Evolutionary conservation across 2,329 filamentous ascomycete species (phyloP).

Genomic region (Colletotrichum spaethianum): DNA sequence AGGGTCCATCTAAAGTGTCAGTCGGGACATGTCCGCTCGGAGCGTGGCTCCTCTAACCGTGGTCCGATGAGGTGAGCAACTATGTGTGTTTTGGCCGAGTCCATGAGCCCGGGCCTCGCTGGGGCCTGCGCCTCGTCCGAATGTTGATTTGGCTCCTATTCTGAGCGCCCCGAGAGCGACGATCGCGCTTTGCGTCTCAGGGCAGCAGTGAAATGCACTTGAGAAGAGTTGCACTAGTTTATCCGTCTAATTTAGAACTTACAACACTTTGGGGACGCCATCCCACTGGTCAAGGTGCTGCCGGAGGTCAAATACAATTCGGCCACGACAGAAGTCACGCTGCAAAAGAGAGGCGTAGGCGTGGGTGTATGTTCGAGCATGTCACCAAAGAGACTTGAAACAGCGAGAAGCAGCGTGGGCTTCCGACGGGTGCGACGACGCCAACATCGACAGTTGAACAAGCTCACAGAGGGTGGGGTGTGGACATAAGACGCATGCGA

Average conservation of each 20-base stretch:
- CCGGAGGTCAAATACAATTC: conserved; percentile 30
- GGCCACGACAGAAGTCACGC: conserved; percentile 21
- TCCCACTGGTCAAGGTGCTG: conserved; percentile 5
- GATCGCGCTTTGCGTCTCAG: conserved; percentile 15
- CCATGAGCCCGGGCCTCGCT: conserved; percentile 18
- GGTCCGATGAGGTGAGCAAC: conserved; percentile 3
- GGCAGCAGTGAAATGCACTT: conserved; percentile 28
- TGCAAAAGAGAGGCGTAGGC: background rate
- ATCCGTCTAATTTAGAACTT: conserved; percentile 36
- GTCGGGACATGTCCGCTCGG: conserved; percentile 26
- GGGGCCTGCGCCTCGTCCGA: conserved; percentile 23
- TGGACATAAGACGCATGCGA: conserved; percentile 1
- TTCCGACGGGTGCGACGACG: conserved; percentile 17
- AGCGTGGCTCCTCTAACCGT: background rate
- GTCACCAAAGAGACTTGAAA: conserved; percentile 24
- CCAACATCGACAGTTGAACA: conserved; percentile 6
- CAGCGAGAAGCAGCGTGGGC: conserved; percentile 14
- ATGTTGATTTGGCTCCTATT: conserved; percentile 5
- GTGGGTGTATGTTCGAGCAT: conserved; percentile 7
- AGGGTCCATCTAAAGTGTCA: conserved; percentile 18
- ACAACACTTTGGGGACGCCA: conserved; percentile 31
- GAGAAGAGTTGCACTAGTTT: conserved; percentile 13
- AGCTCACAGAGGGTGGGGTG: conserved; percentile 5
- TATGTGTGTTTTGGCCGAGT: conserved; percentile 2
- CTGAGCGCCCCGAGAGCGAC: conserved; percentile 19